Conservation (phyloP, 192 early-diverging fungal species). For the Jimgerdemannia lactiflua region DNA sequence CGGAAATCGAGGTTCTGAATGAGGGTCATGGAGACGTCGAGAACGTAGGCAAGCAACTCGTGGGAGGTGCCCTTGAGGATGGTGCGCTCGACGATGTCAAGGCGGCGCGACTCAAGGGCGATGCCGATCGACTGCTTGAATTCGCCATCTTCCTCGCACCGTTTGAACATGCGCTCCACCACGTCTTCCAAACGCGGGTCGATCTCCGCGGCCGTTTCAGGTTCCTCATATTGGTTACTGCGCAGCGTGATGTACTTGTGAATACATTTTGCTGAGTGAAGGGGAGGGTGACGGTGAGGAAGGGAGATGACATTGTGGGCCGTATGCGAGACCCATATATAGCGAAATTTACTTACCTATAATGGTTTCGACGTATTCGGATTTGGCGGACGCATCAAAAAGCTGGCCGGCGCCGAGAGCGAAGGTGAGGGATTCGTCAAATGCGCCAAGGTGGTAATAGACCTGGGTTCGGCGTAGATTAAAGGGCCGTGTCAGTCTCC, state of each 20-base stretch:
- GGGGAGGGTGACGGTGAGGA: not conserved
- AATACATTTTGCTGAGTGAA: conserved; percentile 75
- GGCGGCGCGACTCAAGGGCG: conserved; percentile 85
- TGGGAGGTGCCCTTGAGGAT: conserved; percentile 68
- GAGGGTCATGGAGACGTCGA: conserved; percentile 81
- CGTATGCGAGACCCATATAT: not conserved
- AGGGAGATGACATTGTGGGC: not conserved
- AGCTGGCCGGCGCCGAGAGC: conserved; percentile 90
- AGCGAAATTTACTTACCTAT: conserved; percentile 42
- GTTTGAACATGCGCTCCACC: conserved; percentile 93
- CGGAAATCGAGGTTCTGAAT: conserved; percentile 81
- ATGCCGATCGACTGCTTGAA: conserved; percentile 95
- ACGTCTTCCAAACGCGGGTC: conserved; percentile 82
- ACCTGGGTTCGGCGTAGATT: conserved; percentile 53
- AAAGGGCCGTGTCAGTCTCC: not conserved
- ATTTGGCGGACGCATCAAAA: conserved; percentile 79
- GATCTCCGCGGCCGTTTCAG: conserved; percentile 40
- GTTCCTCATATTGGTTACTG: conserved; percentile 38
- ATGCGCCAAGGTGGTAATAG: conserved; percentile 96
- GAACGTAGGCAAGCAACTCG: conserved; percentile 80
- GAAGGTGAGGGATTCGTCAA: conserved; percentile 94
- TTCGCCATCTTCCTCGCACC: conserved; percentile 85
- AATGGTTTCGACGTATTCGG: conserved; percentile 93
- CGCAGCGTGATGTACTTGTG: conserved; percentile 93
- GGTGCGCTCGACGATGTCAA: conserved; percentile 89